Evolutionary conservation across 495 filamentous ascomycete genomes (phyloP), one percentile per base, ranked within the genome.

Genomic region (Geoglossum glabrum): DNA sequence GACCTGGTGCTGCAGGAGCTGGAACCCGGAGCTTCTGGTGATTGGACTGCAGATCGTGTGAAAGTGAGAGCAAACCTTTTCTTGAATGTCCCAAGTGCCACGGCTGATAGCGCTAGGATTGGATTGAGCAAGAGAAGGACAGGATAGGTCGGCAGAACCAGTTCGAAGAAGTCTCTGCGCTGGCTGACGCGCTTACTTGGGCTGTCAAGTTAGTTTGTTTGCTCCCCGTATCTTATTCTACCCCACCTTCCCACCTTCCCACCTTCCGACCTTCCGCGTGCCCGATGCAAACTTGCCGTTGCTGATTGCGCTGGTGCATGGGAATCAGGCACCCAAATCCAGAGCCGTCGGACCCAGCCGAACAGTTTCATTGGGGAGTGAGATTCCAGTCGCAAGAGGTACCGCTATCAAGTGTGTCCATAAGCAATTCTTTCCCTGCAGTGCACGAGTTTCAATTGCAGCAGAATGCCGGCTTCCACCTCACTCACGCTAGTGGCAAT

Each of bases 131-230:
- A 4, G 23, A 56, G 31, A 56, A 56, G 28, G n/a, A 19, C 6
- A 11, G 31, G 11, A 56, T 56, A 25, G 40, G 54, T 25, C 31
- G 27, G 40, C 31, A 31, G 21, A 56, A 25, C 13, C 54, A 45
- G n/a, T 45, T 56, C 21, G 54, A 56, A 5, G 54, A 56, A 28
- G 28, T 56, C 36, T 56, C 54, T 56, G 36, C 23, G 10, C 31
- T 56, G n/a, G 28, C 54, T 15, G 54, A 56, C 54, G 54, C 54
- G 30, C 31, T 56, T 13, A 56, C 36, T 56, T 56, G 54, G 54
- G 54, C 54, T 26, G 31, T 56, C 54, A 56, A 45, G 54, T 56
- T 33, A 10, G 52, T 15, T 45, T 45, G 40, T 45, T 45, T 45
- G 40, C n/a, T 13, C 40, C 23, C 10, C 40, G 40, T 45, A 45